phyloP scores from a whole-genome alignment of 352 stramenopile genomes.

The Blastocystis sp. region DNA sequence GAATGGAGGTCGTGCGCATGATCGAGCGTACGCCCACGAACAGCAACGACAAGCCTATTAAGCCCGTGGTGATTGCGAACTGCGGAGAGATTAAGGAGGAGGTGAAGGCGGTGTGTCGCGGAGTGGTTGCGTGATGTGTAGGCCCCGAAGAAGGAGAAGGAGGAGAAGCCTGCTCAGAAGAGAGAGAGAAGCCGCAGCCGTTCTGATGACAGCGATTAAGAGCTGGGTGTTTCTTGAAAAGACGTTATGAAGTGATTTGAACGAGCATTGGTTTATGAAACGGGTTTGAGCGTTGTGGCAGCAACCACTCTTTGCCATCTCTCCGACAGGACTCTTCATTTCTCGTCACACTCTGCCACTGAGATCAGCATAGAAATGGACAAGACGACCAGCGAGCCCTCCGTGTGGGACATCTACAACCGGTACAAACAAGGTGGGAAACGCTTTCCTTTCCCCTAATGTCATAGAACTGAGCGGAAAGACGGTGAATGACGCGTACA shows the following conservation, averaged over 20 bases:
- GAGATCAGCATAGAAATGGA: too few species aligned
- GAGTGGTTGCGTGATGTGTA: neutral
- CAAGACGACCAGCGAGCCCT: neutral
- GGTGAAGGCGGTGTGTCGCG: neutral
- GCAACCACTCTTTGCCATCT: too few species aligned
- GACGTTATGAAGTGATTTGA: too few species aligned
- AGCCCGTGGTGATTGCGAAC: slow-evolving; percentile 91
- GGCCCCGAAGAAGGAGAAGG: slow-evolving; percentile 3
- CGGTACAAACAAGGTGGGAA: neutral
- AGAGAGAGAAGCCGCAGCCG: slow-evolving; percentile 67
- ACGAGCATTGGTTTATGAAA: too few species aligned
- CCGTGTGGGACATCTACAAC: neutral
- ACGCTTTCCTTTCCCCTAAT: neutral
- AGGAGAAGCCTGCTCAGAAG: neutral
- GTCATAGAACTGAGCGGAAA: neutral
- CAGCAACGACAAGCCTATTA: slow-evolving; percentile 86
- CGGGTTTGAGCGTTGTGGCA: too few species aligned
- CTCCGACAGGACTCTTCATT: too few species aligned
- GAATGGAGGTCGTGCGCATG: slow-evolving; percentile 86
- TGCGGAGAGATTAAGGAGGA: slow-evolving; percentile 83
- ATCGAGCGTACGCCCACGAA: slow-evolving; percentile 91
- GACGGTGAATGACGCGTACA: slow-evolving; percentile 19
- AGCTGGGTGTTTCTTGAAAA: too few species aligned
- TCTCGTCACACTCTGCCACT: too few species aligned
- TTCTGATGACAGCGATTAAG: slow-evolving; percentile 42